A percentile compares a stretch with the other conserved stretches of the same genome.
phyloP scores from a whole-genome alignment of 805 yeast species.

The Cyberlindnera galapagoensis region DNA sequence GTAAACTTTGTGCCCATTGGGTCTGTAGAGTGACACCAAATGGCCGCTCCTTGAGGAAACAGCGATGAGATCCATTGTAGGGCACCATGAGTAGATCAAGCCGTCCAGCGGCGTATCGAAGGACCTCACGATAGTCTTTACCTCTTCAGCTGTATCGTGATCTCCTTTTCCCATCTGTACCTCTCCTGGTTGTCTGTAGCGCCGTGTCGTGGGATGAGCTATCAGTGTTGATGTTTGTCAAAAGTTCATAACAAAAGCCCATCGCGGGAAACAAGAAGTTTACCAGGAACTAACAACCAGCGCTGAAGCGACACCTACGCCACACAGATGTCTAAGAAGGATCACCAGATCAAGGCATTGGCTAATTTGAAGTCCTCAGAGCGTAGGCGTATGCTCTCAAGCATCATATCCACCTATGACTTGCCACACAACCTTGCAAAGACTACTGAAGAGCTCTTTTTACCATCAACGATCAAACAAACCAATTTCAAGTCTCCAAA shows the following conservation, averaged over 20 bases:
- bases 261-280: no score
- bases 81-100: slow-evolving; percentile 34
- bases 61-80: slow-evolving; percentile 46
- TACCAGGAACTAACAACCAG: background rate
- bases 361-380: slow-evolving; percentile 82
- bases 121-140: no score
- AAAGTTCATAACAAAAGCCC: no score
- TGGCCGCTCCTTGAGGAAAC: slow-evolving; percentile 39
- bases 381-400: slow-evolving; percentile 37
- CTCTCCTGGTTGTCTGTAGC: no score
- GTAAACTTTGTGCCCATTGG: slow-evolving; percentile 48
- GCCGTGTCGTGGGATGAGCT: no score
- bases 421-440: slow-evolving; percentile 29
- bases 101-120: slow-evolving; percentile 16
- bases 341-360: slow-evolving; percentile 51
- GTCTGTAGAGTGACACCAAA: slow-evolving; percentile 44
- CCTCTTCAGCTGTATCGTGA: no score
- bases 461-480: slow-evolving; percentile 39
- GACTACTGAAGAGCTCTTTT: slow-evolving; percentile 16
- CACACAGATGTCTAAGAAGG: slow-evolving; percentile 12
- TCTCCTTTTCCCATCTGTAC: no score
- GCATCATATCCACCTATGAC: slow-evolving; percentile 36
- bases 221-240: no score
- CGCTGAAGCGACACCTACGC: background rate
- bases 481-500: slow-evolving; percentile 53